phyloP scores from a whole-genome alignment of 305 asterid species.

The Salvia sclarea region DNA sequence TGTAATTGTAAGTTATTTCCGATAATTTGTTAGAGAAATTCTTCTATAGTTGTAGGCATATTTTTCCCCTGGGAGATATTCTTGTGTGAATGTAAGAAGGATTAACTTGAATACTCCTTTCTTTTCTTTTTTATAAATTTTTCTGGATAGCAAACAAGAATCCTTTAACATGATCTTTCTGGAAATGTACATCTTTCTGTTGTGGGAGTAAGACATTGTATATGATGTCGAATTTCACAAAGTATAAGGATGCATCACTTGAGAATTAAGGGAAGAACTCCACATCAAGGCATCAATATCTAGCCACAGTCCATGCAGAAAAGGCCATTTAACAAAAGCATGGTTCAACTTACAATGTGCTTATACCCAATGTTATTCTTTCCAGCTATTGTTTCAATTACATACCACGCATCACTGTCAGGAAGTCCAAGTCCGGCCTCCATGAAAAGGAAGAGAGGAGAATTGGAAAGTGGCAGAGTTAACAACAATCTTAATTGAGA shows the following conservation, averaged over 20 bases:
- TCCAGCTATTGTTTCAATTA: conserved; percentile 35
- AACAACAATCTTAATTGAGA: background rate
- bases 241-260: background rate
- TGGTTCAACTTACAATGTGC: conserved; percentile 30
- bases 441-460: conserved; percentile 6
- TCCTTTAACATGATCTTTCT: too few species aligned
- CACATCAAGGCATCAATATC: conserved; percentile 1
- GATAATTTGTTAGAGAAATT: too few species aligned
- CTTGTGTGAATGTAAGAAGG: too few species aligned
- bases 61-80: too few species aligned
- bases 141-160: too few species aligned
- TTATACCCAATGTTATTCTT: conserved; percentile 34
- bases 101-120: too few species aligned
- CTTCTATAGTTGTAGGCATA: too few species aligned
- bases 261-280: background rate
- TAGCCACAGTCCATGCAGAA: conserved; percentile 7
- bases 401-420: conserved; percentile 32
- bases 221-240: conserved; percentile 1
- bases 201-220: background rate
- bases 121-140: too few species aligned
- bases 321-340: conserved; percentile 3
- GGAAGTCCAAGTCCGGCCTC: conserved; percentile 35
- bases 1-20: background rate
- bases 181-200: too few species aligned
- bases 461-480: conserved; percentile 1